Evolutionary conservation across 352 stramenopile genomes (phyloP), one percentile per base, ranked within the genome.

Genomic region (Phytophthora colocasiae): DNA sequence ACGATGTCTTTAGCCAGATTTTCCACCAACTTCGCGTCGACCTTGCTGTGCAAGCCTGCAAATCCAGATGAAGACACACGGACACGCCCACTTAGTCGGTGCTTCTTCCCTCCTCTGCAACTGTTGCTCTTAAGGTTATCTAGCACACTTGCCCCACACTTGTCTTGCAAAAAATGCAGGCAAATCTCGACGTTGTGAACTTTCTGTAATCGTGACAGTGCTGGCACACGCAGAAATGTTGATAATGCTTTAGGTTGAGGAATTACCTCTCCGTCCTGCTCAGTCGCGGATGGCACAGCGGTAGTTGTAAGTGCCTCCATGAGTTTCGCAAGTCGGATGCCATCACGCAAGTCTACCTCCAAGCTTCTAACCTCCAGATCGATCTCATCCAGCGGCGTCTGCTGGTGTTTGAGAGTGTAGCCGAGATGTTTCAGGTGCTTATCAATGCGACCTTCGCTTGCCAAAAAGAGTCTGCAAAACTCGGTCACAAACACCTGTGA

Each of bases 181-280:
- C 93, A 97, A 26, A 98, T 81, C 59, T 96, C 86, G 0, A 98
- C 89, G 70, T 99, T 99, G 80, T 98, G 93, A 9, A 99, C 78
- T 73, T 99, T 99, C 71, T 99, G 92, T 11, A 98, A 75, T 14
- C 96, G 78, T n/a, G 96, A 98, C 8, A 97, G 69, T 15, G 96
- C 92, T 6, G 97, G 97, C 9, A 99, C 80, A n/a, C 96, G 87
- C 44, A 99, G 80, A 34, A 87, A 91, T 9, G 62, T 72, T 15
- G 97, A 91, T 34, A 98, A 59, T 0, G 44, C 40, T 9, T 58
- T 77, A 6, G 48, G 56, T 43, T 51, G 49, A 6, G 31, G 14
- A 38, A 49, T 38, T 38, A 51, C 59, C 15, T 40, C 58, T 52
- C 31, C 45, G 29, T 53, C 40, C 1, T 34, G 34, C 5, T 22